Evolutionary conservation across 2,329 filamentous ascomycete species (phyloP).

Genomic region (Talaromyces sp.): DNA sequence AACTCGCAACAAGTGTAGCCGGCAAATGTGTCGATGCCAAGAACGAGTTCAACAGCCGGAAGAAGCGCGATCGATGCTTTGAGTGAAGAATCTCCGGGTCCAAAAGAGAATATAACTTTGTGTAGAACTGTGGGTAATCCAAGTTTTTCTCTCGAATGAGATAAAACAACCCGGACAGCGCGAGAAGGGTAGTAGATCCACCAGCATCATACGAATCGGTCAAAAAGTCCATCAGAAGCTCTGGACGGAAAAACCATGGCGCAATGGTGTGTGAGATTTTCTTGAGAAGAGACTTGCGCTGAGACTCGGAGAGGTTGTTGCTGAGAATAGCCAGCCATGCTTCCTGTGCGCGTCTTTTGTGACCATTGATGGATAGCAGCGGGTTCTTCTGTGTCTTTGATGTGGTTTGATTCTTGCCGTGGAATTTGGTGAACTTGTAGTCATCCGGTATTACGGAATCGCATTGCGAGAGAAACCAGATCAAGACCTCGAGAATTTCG

Average conservation of each 20-base stretch:
- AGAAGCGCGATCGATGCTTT: conserved; percentile 88
- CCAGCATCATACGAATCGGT: conserved; percentile 89
- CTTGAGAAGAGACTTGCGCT: conserved; percentile 72
- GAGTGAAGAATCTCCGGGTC: conserved; percentile 84
- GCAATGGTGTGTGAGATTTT: conserved; percentile 72
- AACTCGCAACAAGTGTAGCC: conserved; percentile 83
- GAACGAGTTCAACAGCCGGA: conserved; percentile 86
- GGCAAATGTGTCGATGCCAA: conserved; percentile 88
- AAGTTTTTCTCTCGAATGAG: conserved; percentile 90
- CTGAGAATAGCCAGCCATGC: conserved; percentile 78
- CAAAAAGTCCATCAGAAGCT: conserved; percentile 90
- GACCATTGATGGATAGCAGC: conserved; percentile 59
- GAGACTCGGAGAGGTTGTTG: conserved; percentile 57
- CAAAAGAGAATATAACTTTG: conserved; percentile 87
- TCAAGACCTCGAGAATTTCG: conserved; percentile 28
- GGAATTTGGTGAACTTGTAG: conserved; percentile 32
- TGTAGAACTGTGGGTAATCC: conserved; percentile 91
- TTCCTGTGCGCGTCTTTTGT: conserved; percentile 75
- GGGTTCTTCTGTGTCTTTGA: conserved; percentile 48
- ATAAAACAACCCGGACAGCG: conserved; percentile 89
- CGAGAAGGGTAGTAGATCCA: conserved; percentile 78
- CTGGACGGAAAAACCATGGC: conserved; percentile 83
- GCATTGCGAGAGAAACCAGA: conserved; percentile 43
- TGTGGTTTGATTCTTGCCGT: conserved; percentile 52
- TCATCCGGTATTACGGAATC: conserved; percentile 58